Evolutionary conservation across 2,329 filamentous ascomycete genomes (phyloP).

Genomic region (Daldinia eschscholtzii): DNA sequence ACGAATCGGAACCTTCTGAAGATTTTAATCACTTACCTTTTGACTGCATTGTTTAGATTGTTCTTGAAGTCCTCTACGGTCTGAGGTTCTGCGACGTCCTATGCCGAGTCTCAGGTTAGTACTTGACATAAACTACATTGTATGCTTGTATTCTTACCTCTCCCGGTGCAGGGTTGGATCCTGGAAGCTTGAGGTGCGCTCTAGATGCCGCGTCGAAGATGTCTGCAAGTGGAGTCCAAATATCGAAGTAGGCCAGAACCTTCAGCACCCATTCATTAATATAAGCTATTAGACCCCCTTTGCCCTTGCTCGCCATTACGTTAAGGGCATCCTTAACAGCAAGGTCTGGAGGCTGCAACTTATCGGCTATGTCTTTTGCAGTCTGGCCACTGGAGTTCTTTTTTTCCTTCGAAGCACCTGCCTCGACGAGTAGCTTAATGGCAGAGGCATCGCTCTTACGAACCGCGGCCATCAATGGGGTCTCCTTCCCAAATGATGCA

Average conservation of each 20-base stretch:
- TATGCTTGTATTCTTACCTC: not conserved
- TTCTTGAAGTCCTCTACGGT: slow-evolving; percentile 2
- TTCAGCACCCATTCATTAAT: slow-evolving; percentile 35
- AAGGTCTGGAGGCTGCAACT: slow-evolving; percentile 20
- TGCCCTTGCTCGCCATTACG: slow-evolving; percentile 29
- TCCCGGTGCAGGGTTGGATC: not conserved
- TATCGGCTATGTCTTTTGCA: slow-evolving; percentile 4
- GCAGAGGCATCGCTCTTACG: slow-evolving; percentile 28
- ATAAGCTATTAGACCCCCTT: slow-evolving; percentile 36
- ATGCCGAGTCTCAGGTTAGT: not conserved
- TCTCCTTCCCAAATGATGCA: slow-evolving; percentile 22
- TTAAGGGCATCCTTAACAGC: slow-evolving; percentile 29
- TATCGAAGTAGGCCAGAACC: slow-evolving; percentile 30
- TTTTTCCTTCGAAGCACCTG: slow-evolving; percentile 36
- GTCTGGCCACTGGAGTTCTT: slow-evolving; percentile 34
- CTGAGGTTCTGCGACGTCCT: slow-evolving; percentile 11
- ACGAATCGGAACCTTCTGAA: too few relatives aligned
- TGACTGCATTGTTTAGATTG: slow-evolving; percentile 27
- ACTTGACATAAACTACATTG: too few relatives aligned
- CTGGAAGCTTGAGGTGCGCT: slow-evolving; percentile 13
- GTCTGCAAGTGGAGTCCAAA: slow-evolving; percentile 24
- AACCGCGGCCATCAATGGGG: slow-evolving; percentile 38
- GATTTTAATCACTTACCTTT: not conserved
- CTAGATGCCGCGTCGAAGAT: slow-evolving; percentile 38
- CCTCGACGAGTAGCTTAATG: slow-evolving; percentile 34